Percentiles rank a stretch among this genome's conserved stretches.
phyloP scores from a whole-genome alignment of 2,329 filamentous ascomycete species.

The Zymoseptoria crescenta region DNA sequence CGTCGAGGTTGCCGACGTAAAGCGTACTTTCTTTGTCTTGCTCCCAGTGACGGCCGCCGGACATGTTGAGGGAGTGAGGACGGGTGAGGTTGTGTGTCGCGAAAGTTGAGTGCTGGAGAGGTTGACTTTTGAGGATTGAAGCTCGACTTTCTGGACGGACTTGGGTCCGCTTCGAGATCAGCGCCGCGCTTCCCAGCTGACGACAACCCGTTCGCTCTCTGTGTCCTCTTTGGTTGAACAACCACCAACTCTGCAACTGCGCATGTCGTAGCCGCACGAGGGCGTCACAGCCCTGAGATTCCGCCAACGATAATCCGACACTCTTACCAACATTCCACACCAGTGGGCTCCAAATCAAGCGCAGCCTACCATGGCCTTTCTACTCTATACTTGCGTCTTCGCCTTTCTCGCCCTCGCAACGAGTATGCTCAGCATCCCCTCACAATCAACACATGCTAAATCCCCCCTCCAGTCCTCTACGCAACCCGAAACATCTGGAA shows the following conservation, averaged over 20 bases:
- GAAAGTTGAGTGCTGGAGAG: neutral
- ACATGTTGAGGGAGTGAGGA: constrained; percentile 44
- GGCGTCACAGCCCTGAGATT: neutral
- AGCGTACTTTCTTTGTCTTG: constrained; percentile 98
- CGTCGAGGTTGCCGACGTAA: constrained; percentile 97
- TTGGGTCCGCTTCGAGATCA: neutral
- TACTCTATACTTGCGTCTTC: constrained; percentile 71
- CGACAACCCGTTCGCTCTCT: neutral
- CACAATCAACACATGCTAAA: neutral
- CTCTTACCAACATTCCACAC: neutral
- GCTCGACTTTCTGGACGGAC: neutral
- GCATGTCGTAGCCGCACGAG: neutral
- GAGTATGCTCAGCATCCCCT: constrained; percentile 38
- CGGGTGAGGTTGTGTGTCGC: neutral
- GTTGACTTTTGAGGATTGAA: constrained; percentile 1
- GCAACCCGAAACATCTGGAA: constrained; percentile 73
- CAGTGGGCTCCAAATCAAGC: neutral
- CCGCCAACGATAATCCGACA: neutral
- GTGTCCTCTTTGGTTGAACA: neutral
- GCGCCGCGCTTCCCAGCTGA: neutral
- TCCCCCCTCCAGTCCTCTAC: constrained; percentile 55
- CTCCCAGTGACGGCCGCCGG: constrained; percentile 72
- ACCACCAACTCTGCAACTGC: neutral
- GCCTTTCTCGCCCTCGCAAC: constrained; percentile 64
- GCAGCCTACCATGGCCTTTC: constrained; percentile 56